phyloP scores from a whole-genome alignment of 129 eudicot species.

The Lactuca sativa region DNA sequence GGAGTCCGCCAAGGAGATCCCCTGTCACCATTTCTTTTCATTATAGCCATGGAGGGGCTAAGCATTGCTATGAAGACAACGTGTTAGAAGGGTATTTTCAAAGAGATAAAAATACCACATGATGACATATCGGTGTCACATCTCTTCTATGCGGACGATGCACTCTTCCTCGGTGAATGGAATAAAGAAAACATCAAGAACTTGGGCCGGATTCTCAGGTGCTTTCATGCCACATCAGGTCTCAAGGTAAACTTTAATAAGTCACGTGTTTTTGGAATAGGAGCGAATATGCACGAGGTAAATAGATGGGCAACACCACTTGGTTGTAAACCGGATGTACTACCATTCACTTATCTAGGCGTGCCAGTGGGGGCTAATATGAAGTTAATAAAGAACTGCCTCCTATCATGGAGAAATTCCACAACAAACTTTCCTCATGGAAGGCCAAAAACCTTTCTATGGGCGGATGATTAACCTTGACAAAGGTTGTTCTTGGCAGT shows the following conservation, averaged over 20 bases:
- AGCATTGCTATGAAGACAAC: too few species aligned
- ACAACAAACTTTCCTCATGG: neutral
- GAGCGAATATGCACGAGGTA: neutral
- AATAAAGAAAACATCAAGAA: too few species aligned
- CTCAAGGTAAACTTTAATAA: neutral
- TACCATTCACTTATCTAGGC: neutral
- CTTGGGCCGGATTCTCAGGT: too few species aligned
- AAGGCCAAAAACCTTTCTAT: neutral
- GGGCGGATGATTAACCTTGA: neutral
- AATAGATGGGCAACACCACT: neutral
- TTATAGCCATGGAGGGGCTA: too few species aligned
- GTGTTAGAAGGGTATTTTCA: too few species aligned
- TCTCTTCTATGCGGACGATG: too few species aligned
- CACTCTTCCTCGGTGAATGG: too few species aligned
- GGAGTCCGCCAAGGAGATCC: too few species aligned
- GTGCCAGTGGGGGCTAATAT: neutral
- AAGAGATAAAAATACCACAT: too few species aligned
- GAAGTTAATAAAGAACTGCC: neutral
- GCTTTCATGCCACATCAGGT: too few species aligned
- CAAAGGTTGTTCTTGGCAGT: neutral
- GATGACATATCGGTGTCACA: too few species aligned
- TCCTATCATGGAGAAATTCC: neutral
- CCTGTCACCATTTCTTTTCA: too few species aligned
- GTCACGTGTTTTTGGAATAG: neutral
- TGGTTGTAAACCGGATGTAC: neutral